phyloP scores from a whole-genome alignment of 164 flowering plant genomes.

The Macadamia integrifolia region DNA sequence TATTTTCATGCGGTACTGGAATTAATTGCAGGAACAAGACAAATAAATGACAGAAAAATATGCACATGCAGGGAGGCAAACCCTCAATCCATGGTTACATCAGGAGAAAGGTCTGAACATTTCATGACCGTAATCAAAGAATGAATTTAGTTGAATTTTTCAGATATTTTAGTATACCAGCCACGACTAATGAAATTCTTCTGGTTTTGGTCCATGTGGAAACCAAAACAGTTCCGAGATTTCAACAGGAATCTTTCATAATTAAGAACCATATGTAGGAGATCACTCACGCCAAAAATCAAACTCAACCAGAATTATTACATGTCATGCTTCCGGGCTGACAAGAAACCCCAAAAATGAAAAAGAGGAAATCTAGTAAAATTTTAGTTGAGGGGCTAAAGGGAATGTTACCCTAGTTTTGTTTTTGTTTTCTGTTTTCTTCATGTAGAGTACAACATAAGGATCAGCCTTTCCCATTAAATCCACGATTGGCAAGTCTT shows the following conservation, averaged over 20 bases:
- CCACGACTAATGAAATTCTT: too few species aligned
- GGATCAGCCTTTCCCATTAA: slow-evolving; percentile 96
- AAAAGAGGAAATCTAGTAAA: neutral
- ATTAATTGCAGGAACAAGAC: neutral
- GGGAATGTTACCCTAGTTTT: slow-evolving; percentile 68
- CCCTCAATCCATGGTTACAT: neutral
- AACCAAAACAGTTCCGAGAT: too few species aligned
- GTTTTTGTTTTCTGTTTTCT: slow-evolving; percentile 61
- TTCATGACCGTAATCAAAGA: too few species aligned
- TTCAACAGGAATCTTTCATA: too few species aligned
- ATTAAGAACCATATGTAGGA: too few species aligned
- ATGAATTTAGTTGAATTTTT: too few species aligned
- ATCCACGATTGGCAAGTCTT: slow-evolving; percentile 76
- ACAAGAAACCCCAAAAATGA: neutral
- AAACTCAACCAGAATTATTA: neutral
- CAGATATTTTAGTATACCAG: too few species aligned
- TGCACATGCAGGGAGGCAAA: neutral
- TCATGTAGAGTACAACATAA: slow-evolving; percentile 67
- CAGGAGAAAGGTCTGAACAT: too few species aligned
- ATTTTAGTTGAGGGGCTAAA: neutral
- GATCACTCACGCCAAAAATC: neutral
- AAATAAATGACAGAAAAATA: neutral
- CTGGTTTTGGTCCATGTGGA: too few species aligned
- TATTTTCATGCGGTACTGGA: neutral
- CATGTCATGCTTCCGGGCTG: neutral